Evolutionary conservation across 305 asterid species (phyloP).

Genomic region (Euphrasia arctica): DNA sequence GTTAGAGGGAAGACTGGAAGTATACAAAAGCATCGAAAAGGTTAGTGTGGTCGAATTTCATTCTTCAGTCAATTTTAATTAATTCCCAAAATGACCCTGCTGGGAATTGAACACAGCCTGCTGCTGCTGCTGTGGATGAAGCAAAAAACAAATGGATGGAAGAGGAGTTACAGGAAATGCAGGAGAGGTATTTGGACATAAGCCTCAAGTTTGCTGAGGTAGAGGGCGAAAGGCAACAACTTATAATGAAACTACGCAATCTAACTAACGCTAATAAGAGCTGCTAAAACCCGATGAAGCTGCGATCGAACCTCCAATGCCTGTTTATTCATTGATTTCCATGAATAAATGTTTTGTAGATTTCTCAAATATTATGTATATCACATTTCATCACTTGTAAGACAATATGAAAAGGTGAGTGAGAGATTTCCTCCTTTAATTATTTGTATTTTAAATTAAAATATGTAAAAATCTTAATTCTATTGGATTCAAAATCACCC

Average conservation of each 20-base stretch:
- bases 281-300: not conserved
- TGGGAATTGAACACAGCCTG: constrained; percentile 38
- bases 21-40: constrained; percentile 44
- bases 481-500: too few species aligned
- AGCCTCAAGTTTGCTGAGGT: constrained; percentile 99
- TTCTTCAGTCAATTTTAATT: not conserved
- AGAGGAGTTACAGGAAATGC: constrained; percentile 83
- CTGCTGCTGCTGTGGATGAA: constrained; percentile 4
- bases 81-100: not conserved
- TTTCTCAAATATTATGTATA: constrained; percentile 1
- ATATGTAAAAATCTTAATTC: not conserved
- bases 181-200: constrained; percentile 88
- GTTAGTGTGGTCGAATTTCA: constrained; percentile 35
- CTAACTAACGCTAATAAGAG: constrained; percentile 60
- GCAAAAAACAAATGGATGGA: constrained; percentile 43
- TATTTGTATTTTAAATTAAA: not conserved
- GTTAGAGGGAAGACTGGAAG: constrained; percentile 50
- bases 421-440: not conserved
- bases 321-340: not conserved
- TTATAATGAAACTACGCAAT: constrained; percentile 77
- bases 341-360: constrained; percentile 16
- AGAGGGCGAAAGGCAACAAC: constrained; percentile 96
- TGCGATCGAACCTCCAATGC: not conserved
- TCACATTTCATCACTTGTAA: constrained; percentile 28
- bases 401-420: constrained; percentile 13